Evolutionary conservation across 495 filamentous ascomycete species (phyloP), one percentile per base, ranked within the genome.

Genomic region (Penicilliopsis zonata): DNA sequence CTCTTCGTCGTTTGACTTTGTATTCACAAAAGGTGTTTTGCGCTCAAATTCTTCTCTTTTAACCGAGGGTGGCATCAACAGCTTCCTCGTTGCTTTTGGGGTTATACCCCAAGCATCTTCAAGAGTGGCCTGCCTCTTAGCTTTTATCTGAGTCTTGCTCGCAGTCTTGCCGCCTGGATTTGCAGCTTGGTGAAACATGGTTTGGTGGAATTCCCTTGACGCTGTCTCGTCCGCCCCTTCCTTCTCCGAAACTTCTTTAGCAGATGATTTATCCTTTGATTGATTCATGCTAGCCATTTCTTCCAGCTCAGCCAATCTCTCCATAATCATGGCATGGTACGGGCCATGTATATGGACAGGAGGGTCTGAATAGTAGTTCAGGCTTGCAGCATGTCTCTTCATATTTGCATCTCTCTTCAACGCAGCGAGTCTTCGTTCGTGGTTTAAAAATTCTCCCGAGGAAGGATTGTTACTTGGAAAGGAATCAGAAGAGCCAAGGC

Each of bases 101-200:
- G 19, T 8, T 2, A 35, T 33, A 9, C 44, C 47, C 52, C 49
- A 55, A 10, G 43, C 42, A 20, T 48, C 45, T 28, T 50, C 49
- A 3, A 52, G 31, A 1, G 49, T 52, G 10, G 46, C 43, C 33
- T 55, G 52, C 26, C 30, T 43, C 28, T 47, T 47, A 1, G 41
- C 41, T 16, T 46, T 46, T 3, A 22, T 14, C 10, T 29, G 18
- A 13, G 34, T 18, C 25, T 37, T 38, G 6, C 26, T 18, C n/a
- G n/a, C n/a, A n/a, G n/a, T n/a, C 16, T 42, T 41, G 12, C 23
- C 35, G 19, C 13, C 12, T 1, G 31, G 22, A 7, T 35, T 45
- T 3, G 39, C 22, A 2, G 40, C 30, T 31, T 46, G 52, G 5
- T 55, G 52, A 14, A 10, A 32, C 51, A 52, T 52, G 8, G 37